phyloP scores from a whole-genome alignment of 2,329 filamentous ascomycete species.

The Colletotrichum limetticola region DNA sequence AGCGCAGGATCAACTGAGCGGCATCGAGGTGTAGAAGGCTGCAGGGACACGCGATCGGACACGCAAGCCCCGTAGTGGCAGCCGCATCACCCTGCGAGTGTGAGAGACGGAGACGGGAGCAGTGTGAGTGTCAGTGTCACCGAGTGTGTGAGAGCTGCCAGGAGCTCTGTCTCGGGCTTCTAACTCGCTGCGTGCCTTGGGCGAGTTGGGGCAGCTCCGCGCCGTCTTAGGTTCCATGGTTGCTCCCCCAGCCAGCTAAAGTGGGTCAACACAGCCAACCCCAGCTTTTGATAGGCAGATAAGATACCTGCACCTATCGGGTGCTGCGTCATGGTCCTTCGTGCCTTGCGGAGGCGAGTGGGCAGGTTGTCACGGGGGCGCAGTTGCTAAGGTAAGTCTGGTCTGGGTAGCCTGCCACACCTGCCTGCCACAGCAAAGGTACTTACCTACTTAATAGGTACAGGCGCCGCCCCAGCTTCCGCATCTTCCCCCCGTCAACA shows the following conservation, averaged over 20 bases:
- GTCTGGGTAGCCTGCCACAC: neutral
- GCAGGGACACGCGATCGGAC: slow-evolving; percentile 36
- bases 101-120: neutral
- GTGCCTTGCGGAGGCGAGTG: slow-evolving; percentile 31
- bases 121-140: slow-evolving; percentile 27
- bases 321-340: slow-evolving; percentile 16
- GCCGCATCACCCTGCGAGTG: slow-evolving; percentile 15
- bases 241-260: slow-evolving; percentile 1
- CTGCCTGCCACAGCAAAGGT: neutral
- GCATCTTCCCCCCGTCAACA: slow-evolving; percentile 32
- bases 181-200: slow-evolving; percentile 12
- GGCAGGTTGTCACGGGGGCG: slow-evolving; percentile 28
- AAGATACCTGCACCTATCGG: slow-evolving; percentile 16
- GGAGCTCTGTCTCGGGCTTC: slow-evolving; percentile 30
- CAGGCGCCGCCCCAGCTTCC: slow-evolving; percentile 26
- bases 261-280: neutral
- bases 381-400: neutral
- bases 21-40: slow-evolving; percentile 3
- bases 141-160: slow-evolving; percentile 23
- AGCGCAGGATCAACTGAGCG: neutral
- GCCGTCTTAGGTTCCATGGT: neutral
- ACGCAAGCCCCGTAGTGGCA: slow-evolving; percentile 33
- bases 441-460: slow-evolving; percentile 34
- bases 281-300: slow-evolving; percentile 20
- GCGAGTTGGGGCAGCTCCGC: neutral